Base-by-base conservation (phyloP, 768 basidiomycete species). In the Russula vinacea region DNA sequence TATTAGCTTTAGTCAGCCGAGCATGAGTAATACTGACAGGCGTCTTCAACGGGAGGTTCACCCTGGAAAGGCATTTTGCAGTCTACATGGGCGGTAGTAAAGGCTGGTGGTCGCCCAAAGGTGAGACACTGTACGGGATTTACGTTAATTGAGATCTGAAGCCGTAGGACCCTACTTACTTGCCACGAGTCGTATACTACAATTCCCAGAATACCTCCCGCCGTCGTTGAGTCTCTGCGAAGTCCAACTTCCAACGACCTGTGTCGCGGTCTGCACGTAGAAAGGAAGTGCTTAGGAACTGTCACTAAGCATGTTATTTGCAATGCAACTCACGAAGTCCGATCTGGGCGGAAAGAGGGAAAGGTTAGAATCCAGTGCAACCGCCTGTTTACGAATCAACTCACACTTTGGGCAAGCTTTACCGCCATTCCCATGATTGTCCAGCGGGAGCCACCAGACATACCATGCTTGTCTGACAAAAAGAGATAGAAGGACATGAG, bases 351-450 rank as follows among this genome's bases (percentile, higher is more conserved):
- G 49, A 8, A 58, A 45, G 17, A 29, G 22, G 29, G 1, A 53
- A 47, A 55, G 57, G 29, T 70, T 56, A 62, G 57, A 62, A 53
- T 55, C 45, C 65, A 71, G 58, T 53, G 63, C 62, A 67, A 65
- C 33, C 54, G 56, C 47, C 44, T 29, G 51, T 44, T 5, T 5
- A 51, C n/a, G 29, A 40, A 22, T 24, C 40, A 22, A 76, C 74
- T 72, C 47, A 88, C 87, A 75, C 85, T 85, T 71, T 86, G 85
- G 44, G 85, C 84, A 67, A 88, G 73, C 72, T 89, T 89, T 39
- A 85, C 84, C n/a, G 83, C 81, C 60, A 89, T 79, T 55, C 87
- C 87, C 85, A 88, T 87, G 58, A 85, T 74, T 10, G 84, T 81
- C 87, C 87, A 89, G 69, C 86, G 78, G 19, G 85, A 81, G 37